These are phyloP conservation scores for Phytopythium montanum DNA, from an alignment of 352 stramenopile species.

Conservation along the genomic window DNA sequence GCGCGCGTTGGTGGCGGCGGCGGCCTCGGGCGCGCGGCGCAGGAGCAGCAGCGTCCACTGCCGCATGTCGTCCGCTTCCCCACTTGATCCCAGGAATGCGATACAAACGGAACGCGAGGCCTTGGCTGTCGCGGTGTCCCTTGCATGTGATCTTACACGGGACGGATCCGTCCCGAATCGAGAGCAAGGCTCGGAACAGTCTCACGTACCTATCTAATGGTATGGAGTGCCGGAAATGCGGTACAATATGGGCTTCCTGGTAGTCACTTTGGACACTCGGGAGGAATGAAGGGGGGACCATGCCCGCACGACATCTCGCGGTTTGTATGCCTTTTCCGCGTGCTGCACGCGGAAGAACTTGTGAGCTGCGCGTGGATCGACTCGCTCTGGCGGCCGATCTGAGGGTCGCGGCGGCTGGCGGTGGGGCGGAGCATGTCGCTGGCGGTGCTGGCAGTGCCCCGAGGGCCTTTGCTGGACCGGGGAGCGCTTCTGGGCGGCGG, in stretches of 20 bases:
- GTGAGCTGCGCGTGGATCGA: too few relatives aligned
- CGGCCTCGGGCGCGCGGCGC: neutral
- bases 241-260: too few relatives aligned
- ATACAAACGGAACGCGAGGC: too few relatives aligned
- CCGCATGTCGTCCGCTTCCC: conserved; percentile 14
- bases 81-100: too few relatives aligned
- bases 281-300: too few relatives aligned
- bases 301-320: too few relatives aligned
- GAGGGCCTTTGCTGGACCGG: neutral
- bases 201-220: too few relatives aligned
- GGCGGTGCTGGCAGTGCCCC: neutral
- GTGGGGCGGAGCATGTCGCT: neutral
- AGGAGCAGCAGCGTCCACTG: conserved; percentile 44
- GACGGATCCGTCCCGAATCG: neutral
- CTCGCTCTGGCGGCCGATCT: neutral
- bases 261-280: too few relatives aligned
- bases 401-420: neutral
- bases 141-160: neutral
- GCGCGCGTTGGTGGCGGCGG: neutral
- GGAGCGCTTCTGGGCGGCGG: too few relatives aligned
- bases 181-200: neutral
- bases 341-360: too few relatives aligned
- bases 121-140: conserved; percentile 1
- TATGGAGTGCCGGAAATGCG: too few relatives aligned
- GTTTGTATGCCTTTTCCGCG: too few relatives aligned